Evolutionary conservation across 106 monocot genomes (phyloP).

Genomic region (Allium cepa): DNA sequence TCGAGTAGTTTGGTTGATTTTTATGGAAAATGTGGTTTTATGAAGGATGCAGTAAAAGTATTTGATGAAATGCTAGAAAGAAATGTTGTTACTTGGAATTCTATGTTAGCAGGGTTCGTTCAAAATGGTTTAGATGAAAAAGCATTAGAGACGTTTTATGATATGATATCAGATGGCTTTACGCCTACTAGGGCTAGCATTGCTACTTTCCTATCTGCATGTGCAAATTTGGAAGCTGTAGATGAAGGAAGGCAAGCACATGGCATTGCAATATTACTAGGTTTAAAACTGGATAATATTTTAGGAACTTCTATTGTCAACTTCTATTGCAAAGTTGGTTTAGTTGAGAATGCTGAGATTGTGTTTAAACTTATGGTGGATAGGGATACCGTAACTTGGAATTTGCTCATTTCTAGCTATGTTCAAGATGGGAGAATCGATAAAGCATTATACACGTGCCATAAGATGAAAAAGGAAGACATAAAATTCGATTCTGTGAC

Average conservation of each 20-base stretch:
- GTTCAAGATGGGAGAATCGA: constrained; percentile 28
- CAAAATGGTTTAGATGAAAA: constrained; percentile 26
- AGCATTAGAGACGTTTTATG: constrained; percentile 23
- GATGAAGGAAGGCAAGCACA: constrained; percentile 41
- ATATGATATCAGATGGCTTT: constrained; percentile 25
- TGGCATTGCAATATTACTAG: constrained; percentile 26
- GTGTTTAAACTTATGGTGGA: constrained; percentile 15
- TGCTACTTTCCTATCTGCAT: constrained; percentile 31
- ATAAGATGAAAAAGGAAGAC: constrained; percentile 20
- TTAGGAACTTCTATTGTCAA: constrained; percentile 37
- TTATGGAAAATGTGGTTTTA: constrained; percentile 41
- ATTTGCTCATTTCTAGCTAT: constrained; percentile 38
- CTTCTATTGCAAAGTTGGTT: constrained; percentile 24
- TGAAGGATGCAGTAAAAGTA: constrained; percentile 25
- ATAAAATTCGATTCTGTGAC: constrained; percentile 52
- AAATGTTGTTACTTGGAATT: constrained; percentile 48
- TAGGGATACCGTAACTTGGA: constrained; percentile 46
- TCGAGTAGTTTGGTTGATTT: constrained; percentile 41
- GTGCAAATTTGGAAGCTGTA: constrained; percentile 25
- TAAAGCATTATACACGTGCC: constrained; percentile 26
- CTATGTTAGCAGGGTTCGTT: constrained; percentile 27
- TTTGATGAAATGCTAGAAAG: constrained; percentile 49
- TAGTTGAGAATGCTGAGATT: constrained; percentile 32
- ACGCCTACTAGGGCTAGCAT: constrained; percentile 36
- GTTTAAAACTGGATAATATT: constrained; percentile 27